Evolutionary conservation across 2,329 filamentous ascomycete genomes (phyloP).

Genomic region (Rhynchosporium secalis): DNA sequence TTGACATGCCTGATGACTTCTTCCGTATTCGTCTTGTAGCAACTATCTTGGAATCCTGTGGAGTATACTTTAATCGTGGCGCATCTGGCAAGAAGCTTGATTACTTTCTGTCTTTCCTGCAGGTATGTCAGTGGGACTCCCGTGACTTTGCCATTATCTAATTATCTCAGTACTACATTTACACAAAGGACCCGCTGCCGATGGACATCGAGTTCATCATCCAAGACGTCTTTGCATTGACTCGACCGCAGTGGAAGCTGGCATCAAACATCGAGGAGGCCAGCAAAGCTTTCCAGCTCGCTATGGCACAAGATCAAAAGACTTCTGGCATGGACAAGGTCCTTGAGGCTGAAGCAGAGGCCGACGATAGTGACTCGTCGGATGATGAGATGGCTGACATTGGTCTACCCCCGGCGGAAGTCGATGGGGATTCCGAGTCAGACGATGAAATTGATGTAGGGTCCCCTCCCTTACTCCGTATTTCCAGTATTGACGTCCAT

Average conservation of each 20-base stretch:
- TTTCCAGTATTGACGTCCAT: conserved; percentile 3
- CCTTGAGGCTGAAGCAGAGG: conserved; percentile 71
- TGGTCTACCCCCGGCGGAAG: conserved; percentile 45
- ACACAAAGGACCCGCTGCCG: conserved; percentile 82
- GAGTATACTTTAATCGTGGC: conserved; percentile 93
- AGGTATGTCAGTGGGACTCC: conserved; percentile 50
- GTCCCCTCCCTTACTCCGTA: not conserved
- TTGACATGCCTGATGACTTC: conserved; percentile 91
- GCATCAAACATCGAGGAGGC: conserved; percentile 81
- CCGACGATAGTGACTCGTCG: conserved; percentile 69
- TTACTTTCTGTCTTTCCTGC: conserved; percentile 94
- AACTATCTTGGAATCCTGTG: conserved; percentile 89
- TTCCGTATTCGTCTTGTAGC: conserved; percentile 92
- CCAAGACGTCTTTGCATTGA: conserved; percentile 83
- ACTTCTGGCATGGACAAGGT: conserved; percentile 68
- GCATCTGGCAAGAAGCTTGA: conserved; percentile 95
- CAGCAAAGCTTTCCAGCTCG: conserved; percentile 77
- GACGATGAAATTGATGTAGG: conserved; percentile 59
- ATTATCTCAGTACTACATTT: conserved; percentile 77
- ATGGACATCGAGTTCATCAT: conserved; percentile 98
- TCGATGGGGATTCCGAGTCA: conserved; percentile 53
- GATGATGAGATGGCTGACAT: conserved; percentile 72
- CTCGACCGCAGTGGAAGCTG: conserved; percentile 91
- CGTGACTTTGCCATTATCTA: conserved; percentile 15
- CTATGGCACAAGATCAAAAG: conserved; percentile 89